Conservation (phyloP, 1,284 basidiomycete species). For the Apiotrichum mycotoxinovorans region DNA sequence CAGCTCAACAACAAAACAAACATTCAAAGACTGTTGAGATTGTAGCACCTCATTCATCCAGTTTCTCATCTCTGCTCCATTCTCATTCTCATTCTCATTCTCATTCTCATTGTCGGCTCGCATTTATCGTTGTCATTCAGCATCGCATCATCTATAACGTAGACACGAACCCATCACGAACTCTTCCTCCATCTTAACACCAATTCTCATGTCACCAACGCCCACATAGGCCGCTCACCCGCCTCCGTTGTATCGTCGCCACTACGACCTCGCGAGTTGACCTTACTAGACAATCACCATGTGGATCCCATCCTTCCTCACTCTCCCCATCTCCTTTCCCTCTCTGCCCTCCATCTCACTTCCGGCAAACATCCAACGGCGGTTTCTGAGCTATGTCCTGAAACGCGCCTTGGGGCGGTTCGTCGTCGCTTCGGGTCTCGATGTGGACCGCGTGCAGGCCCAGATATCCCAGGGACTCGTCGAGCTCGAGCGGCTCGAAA, state of each 20-base stretch:
- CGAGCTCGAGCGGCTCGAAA: slow-evolving; percentile 75
- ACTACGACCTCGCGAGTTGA: not conserved
- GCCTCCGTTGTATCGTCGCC: not conserved
- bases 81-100: no score
- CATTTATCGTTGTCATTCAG: no score
- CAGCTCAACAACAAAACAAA: no score
- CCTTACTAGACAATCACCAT: slow-evolving; percentile 15
- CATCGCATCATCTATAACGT: no score
- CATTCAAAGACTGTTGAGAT: no score
- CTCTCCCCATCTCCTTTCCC: slow-evolving; percentile 34
- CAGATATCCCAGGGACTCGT: slow-evolving; percentile 85
- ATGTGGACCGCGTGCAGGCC: slow-evolving; percentile 81
- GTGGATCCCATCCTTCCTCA: slow-evolving; percentile 41
- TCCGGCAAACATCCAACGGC: slow-evolving; percentile 76
- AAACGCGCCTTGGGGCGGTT: slow-evolving; percentile 79
- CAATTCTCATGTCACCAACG: not conserved
- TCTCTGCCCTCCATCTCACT: slow-evolving; percentile 54
- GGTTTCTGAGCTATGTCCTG: slow-evolving; percentile 84
- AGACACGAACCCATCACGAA: no score
- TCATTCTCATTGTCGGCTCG: no score
- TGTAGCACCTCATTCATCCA: no score
- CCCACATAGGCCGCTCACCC: not conserved
- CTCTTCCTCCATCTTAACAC: no score
- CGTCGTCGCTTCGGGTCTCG: slow-evolving; percentile 80
- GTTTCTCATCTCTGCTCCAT: no score